Evolutionary conservation across 1,284 basidiomycete genomes (phyloP), one percentile per base, ranked within the genome.

Genomic region (Heterobasidion annosum): DNA sequence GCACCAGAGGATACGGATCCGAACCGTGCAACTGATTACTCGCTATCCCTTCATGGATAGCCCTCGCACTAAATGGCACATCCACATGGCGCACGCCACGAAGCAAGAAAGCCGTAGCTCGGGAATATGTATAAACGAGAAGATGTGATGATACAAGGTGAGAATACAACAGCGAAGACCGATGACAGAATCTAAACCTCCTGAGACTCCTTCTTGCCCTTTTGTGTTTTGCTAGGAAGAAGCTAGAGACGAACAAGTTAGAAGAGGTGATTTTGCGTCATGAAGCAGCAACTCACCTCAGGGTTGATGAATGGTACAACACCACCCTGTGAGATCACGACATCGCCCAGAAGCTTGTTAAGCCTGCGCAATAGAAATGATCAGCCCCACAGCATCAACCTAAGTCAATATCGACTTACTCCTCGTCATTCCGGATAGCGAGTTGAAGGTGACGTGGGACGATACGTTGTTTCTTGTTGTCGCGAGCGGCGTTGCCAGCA

Each of bases 271-370:
- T 3, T 3, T 43, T 13, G 0, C 16, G 5, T 2, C 10, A 47
- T 12, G 5, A 47, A 47, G 8, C 5, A 47, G 2, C 3, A 43
- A 47, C 45, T 6, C 34, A 50, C 34, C 51, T 67, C 73, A 10
- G 71, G 66, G 53, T 72, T 67, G 58, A 84, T 84, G 62, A 80
- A 78, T 51, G 91, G 91, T 47, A 94, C 83, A 56, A 94, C 91
- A 83, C 91, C 91, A 75, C 91, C 91, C 67, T 94, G 91, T 25
- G 88, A 91, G 74, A 94, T 93, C 66, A 91, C 85, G 60, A 93
- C 91, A 62, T 84, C 78, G 50, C 91, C 91, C 48, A 94, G 79
- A 48, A 91, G 81, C 65, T 82, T 87, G 70, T 84, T 82, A 64
- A 88, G 67, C 64, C 81, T 83, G 48, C 18, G 45, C 5, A 47